Evolutionary conservation across 331 rosid genomes (phyloP).

Genomic region (Pyracantha coccinea): DNA sequence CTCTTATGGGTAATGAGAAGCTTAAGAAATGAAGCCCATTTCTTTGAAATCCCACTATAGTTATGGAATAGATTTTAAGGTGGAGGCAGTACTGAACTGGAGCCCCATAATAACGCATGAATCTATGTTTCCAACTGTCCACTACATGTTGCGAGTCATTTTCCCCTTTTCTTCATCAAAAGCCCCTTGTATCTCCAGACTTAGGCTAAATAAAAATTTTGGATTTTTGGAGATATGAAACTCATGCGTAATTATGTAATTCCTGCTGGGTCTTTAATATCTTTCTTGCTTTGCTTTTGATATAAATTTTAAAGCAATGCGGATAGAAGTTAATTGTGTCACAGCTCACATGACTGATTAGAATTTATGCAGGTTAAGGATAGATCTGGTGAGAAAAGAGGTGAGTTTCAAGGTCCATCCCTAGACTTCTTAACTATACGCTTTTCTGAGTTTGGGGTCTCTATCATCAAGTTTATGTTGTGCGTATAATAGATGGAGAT

Average conservation of each 20-base stretch:
- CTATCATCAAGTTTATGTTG: neutral
- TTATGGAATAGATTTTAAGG: neutral
- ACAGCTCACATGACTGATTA: slow-evolving; percentile 16
- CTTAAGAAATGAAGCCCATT: neutral
- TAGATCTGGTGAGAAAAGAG: slow-evolving; percentile 18
- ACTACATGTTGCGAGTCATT: neutral
- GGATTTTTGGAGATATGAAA: neutral
- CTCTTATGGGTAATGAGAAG: neutral
- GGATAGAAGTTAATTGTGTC: neutral
- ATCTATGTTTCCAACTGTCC: neutral
- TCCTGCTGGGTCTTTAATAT: neutral
- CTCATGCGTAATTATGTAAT: neutral
- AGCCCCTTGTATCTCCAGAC: neutral
- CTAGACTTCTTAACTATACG: neutral
- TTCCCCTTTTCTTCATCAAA: neutral
- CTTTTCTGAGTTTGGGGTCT: neutral
- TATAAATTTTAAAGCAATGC: neutral
- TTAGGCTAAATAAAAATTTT: neutral
- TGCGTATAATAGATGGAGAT: neutral
- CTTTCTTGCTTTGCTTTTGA: neutral
- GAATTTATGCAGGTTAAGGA: slow-evolving; percentile 44
- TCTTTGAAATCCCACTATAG: neutral
- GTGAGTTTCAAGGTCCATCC: slow-evolving; percentile 32
- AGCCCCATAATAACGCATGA: neutral
- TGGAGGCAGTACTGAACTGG: neutral